Evolutionary conservation across 352 stramenopile species (phyloP), one percentile per base, ranked within the genome.

Genomic region (Peronospora destructor): DNA sequence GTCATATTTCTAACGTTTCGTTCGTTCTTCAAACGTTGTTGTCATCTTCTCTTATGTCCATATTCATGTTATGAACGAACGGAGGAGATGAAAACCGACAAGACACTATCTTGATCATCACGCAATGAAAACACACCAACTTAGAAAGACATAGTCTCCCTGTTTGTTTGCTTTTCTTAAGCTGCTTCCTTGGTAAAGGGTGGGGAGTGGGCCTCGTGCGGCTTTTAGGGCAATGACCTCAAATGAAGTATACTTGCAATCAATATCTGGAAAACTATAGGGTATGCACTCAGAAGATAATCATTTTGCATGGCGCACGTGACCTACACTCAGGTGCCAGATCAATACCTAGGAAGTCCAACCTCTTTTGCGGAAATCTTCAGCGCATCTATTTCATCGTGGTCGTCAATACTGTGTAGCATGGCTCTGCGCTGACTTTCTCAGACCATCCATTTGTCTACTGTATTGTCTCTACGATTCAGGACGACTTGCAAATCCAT

Each of bases 61-160:
- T 75, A 68, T 64, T 73, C 68, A 83, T 77, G 30, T 50, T 66
- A 45, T 66, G 72, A 82, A 88, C 65, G 64, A 73, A 84, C 71
- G 66, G 62, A 76, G 71, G 54, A 80, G 66, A 54, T 73, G 68
- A 68, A 55, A 50, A 67, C 68, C 49, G 61, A 77, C 70, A 86
- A 78, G 74, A 86, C 53, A 80, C 84, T 69, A 80, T 84, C 71
- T 76, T 85, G 73, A 85, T 74, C 66, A 61, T 60, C 73, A 76
- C 62, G 71, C 50, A 59, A 71, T 21, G 81, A 74, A 84, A 73
- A 70, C 61, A 70, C 56, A 76, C 74, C 77, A 80, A 86, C 75
- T 89, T 89, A 89, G 77, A 89, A 89, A 89, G 77, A 85, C 77
- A 89, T 89, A 67, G 77, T 85, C 76, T 87, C 69, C 73, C 73